These are phyloP conservation scores for Stropharia rugosoannulata DNA, from an alignment of 768 basidiomycete species.

Conservation along the genomic window DNA sequence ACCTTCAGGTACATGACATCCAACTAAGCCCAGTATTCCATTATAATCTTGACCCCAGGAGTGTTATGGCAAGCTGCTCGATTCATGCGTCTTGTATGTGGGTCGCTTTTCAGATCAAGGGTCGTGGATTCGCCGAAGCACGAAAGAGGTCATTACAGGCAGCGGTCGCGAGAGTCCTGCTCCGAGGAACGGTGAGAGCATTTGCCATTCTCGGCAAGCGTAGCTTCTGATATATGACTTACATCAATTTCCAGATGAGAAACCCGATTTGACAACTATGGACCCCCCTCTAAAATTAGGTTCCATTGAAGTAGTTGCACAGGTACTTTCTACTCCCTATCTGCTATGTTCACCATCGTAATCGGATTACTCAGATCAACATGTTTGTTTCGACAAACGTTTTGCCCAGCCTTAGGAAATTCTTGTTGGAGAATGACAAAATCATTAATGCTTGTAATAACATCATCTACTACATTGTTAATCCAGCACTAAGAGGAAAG, in stretches of 20 bases:
- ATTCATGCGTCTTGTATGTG: constrained; percentile 71
- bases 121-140: constrained; percentile 73
- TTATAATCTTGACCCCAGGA: constrained; percentile 46
- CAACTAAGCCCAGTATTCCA: background rate
- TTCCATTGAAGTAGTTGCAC: constrained; percentile 42
- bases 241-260: constrained; percentile 52
- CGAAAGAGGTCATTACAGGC: constrained; percentile 57
- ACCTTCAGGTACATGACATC: constrained; percentile 63
- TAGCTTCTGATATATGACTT: background rate
- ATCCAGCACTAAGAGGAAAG: constrained; percentile 77
- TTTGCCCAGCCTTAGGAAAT: constrained; percentile 73
- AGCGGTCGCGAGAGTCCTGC: constrained; percentile 76
- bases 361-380: constrained; percentile 52
- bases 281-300: constrained; percentile 31
- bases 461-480: constrained; percentile 81
- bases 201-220: background rate
- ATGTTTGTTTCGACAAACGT: constrained; percentile 66
- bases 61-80: constrained; percentile 81
- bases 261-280: constrained; percentile 42
- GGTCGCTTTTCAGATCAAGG: constrained; percentile 73
- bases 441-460: constrained; percentile 77
- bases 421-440: constrained; percentile 85
- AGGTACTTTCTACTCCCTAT: constrained; percentile 32
- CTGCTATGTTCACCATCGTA: background rate
- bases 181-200: constrained; percentile 47